A percentile compares a stretch with the other conserved stretches of the same genome.
Conservation (phyloP, 305 asterid species). For the Salvia sclarea region DNA sequence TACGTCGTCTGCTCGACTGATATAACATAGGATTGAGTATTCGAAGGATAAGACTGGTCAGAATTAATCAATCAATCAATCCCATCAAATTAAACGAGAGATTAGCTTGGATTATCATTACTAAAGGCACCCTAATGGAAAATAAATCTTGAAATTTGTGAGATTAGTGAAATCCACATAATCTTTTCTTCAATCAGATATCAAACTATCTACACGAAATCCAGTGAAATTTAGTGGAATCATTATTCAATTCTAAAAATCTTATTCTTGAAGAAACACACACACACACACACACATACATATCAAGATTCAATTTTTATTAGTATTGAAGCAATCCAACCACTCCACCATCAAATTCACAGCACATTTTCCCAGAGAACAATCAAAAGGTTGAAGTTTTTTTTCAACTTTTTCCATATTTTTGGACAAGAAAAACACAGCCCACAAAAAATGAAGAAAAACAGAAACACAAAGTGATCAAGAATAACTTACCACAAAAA, state of each 20-base stretch:
- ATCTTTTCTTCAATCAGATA: not conserved
- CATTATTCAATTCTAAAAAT: not conserved
- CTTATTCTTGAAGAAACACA: constrained; percentile 4
- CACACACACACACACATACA: too few relatives aligned
- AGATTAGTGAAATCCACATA: not conserved
- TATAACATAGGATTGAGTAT: too few relatives aligned
- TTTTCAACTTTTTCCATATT: constrained; percentile 27
- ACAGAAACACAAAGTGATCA: not conserved
- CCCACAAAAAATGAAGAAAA: constrained; percentile 24
- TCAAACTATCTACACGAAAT: not conserved
- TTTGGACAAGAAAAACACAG: constrained; percentile 2
- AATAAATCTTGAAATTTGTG: not conserved
- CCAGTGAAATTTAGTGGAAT: not conserved
- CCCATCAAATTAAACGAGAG: too few relatives aligned
- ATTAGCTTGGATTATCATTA: too few relatives aligned
- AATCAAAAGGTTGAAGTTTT: not conserved
- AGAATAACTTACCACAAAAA: constrained; percentile 49
- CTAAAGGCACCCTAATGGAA: too few relatives aligned
- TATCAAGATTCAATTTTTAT: not conserved
- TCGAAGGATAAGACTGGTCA: too few relatives aligned
- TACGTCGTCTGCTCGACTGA: too few relatives aligned
- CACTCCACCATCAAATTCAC: constrained; percentile 6
- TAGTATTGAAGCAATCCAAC: not conserved
- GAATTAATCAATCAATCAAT: too few relatives aligned
- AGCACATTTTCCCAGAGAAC: not conserved